Evolutionary conservation across 1,139 yeast species (phyloP).

Genomic region (Zygoascus meyerae): DNA sequence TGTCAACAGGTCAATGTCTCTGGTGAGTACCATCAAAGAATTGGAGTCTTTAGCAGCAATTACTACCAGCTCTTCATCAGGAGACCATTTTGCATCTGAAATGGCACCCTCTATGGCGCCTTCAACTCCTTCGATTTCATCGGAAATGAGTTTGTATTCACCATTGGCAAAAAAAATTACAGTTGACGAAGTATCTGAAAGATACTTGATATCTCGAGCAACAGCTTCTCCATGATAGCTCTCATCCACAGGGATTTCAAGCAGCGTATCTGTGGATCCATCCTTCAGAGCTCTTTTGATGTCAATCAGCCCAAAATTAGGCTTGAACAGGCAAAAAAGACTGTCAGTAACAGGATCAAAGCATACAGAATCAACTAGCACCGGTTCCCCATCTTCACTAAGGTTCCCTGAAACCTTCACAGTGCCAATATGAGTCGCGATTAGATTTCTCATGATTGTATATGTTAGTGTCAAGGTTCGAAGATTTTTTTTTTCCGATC

Average conservation of each 20-base stretch:
- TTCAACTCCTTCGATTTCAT: slow-evolving; percentile 3
- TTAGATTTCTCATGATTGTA: slow-evolving; percentile 27
- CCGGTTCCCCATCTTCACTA: slow-evolving; percentile 5
- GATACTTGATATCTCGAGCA: slow-evolving; percentile 24
- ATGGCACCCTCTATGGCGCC: slow-evolving; percentile 82
- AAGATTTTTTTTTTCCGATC: slow-evolving; percentile 4
- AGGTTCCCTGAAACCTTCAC: slow-evolving; percentile 2
- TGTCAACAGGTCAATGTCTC: slow-evolving; percentile 73
- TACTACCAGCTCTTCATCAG: slow-evolving; percentile 81
- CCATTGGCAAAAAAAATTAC: slow-evolving; percentile 33
- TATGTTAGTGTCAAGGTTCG: not conserved
- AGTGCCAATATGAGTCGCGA: slow-evolving; percentile 27
- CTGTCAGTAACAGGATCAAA: slow-evolving; percentile 75
- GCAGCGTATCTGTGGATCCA: slow-evolving; percentile 5
- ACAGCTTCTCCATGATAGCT: slow-evolving; percentile 4
- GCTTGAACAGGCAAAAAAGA: slow-evolving; percentile 60
- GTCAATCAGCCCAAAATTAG: slow-evolving; percentile 40
- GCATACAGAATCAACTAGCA: slow-evolving; percentile 40
- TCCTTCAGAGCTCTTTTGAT: slow-evolving; percentile 9
- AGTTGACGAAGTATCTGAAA: slow-evolving; percentile 27
- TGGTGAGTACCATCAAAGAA: slow-evolving; percentile 62
- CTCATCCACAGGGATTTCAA: slow-evolving; percentile 15
- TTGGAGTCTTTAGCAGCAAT: slow-evolving; percentile 44
- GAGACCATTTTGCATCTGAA: slow-evolving; percentile 76
- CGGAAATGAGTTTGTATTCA: slow-evolving; percentile 34